phyloP scores from a whole-genome alignment of 2,329 filamentous ascomycete genomes.

The Purpureocillium takamizusanense region DNA sequence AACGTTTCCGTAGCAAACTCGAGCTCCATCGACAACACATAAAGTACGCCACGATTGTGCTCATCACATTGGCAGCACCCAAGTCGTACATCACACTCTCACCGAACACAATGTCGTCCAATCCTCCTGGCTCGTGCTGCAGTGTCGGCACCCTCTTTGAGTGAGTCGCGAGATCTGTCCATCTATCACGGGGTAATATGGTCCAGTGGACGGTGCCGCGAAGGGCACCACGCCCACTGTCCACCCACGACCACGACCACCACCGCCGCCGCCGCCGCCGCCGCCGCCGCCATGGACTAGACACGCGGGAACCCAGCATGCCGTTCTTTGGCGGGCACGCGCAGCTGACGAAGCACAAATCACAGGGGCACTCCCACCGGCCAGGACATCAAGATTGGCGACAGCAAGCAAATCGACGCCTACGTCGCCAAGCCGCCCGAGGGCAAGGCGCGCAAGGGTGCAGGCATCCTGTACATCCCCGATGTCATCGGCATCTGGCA shows the following conservation, averaged over 20 bases:
- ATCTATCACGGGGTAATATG: no score
- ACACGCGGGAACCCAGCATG: no score
- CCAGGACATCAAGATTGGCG: constrained; percentile 31
- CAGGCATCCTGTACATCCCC: constrained; percentile 25
- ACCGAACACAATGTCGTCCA: constrained; percentile 38
- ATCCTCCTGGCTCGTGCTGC: constrained; percentile 44
- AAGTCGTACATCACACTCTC: neutral
- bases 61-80: neutral
- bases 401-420: constrained; percentile 28
- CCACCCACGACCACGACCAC: no score
- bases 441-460: constrained; percentile 14
- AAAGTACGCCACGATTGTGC: no score
- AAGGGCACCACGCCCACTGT: no score
- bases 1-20: no score
- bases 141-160: constrained; percentile 41
- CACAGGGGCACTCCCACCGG: constrained; percentile 39
- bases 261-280: no score
- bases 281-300: no score
- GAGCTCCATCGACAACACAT: no score
- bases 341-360: neutral
- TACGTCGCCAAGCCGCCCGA: constrained; percentile 40
- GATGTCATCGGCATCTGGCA: constrained; percentile 29
- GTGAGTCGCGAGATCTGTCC: constrained; percentile 36
- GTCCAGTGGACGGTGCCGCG: no score
- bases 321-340: no score